Base-by-base conservation (phyloP, 441 rosid species). In the Dalechampia spathulata region DNA sequence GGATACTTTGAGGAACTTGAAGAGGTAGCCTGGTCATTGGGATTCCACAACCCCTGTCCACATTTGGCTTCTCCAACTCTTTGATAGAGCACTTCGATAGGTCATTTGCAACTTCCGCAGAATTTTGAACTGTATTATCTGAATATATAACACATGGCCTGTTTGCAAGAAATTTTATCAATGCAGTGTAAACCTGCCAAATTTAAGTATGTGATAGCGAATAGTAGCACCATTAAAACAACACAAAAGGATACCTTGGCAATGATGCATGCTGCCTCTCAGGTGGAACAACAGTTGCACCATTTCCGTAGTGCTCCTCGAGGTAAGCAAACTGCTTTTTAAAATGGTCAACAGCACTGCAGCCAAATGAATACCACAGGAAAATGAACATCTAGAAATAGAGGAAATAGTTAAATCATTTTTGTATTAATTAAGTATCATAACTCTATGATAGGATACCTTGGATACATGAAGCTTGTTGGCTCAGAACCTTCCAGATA, bases 261-360 rank as follows among this genome's bases (percentile, higher is more conserved):
- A 91, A 73, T 37, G 98, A 91, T 64, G 96, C 90, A 55, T 91
- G 98, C 59, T 85, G 96, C 74, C 98, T 83, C 74, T 87, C 95
- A 0, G 73, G 95, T 52, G 98, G 95, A 65, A 76, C 60, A 73
- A 69, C 94, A 63, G 86, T 69, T 49, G 85, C 72, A 63, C 96
- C 90, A 56, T 85, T 85, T 70, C 80, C 91, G 55, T 87, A 87
- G 69, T 87, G 95, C 76, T 91, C 96, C 77, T 91, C 98, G 1
- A 87, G 95, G 76, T 56, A 83, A 55, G 98, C 92, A 80, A 90
- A 90, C 59, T 90, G 98, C 80, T 91, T 91, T 79, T 91, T 91
- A 66, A 91, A 91, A 79, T 91, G 95, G 49, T 91, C 98, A 53
- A 91, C 96, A 12, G 98, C 98, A 77, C 98, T 90, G 82, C 79